Evolutionary conservation across 2,329 filamentous ascomycete genomes (phyloP).

Genomic region (Myriosclerotinia curreyana): DNA sequence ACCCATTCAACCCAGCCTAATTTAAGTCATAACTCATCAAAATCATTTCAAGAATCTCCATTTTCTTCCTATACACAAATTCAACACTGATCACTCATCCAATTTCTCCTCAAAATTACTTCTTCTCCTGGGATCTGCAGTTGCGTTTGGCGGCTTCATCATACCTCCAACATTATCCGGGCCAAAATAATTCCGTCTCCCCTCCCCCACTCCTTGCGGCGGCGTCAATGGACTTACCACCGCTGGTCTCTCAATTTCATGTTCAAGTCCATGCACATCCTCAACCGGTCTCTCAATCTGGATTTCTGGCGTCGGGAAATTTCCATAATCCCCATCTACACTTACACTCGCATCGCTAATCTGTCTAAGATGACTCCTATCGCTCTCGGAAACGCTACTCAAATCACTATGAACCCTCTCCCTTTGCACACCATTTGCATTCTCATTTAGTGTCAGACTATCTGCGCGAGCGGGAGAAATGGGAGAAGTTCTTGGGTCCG

Average conservation of each 20-base stretch:
- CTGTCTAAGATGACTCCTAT: conserved; percentile 31
- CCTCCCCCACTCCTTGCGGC: conserved; percentile 22
- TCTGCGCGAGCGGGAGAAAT: conserved; percentile 23
- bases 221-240: conserved; percentile 32
- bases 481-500: conserved; percentile 25
- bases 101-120: conserved; percentile 5
- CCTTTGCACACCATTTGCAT: background rate
- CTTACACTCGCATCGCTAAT: conserved; percentile 34
- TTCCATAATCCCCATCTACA: conserved; percentile 25
- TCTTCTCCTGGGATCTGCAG: background rate
- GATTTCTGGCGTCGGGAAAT: background rate
- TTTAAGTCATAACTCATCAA: background rate
- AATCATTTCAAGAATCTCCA: background rate
- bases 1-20: background rate
- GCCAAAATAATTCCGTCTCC: conserved; percentile 10
- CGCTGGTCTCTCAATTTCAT: conserved; percentile 2
- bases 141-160: conserved; percentile 6
- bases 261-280: background rate
- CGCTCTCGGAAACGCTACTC: conserved; percentile 26
- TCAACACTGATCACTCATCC: background rate
- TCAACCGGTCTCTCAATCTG: background rate
- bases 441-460: conserved; percentile 26
- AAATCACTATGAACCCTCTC: conserved; percentile 24
- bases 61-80: conserved; percentile 1
- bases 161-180: conserved; percentile 28